Base-by-base conservation (phyloP, 176 grass and related monocot species). In the Hyparrhenia diplandra region DNA sequence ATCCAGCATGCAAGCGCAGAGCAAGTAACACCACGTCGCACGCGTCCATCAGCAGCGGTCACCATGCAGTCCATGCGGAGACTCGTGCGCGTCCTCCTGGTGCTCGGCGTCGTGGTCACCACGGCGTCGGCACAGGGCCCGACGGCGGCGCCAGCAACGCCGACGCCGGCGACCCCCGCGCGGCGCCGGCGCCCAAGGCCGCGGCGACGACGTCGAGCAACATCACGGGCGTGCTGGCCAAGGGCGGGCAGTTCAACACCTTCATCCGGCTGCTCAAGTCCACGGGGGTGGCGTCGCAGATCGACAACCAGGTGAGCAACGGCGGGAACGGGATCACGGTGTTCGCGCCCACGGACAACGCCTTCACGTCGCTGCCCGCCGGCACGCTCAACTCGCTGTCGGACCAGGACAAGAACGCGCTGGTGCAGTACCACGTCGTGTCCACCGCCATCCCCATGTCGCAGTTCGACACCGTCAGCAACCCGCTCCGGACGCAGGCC, bases 241-340 rank as follows among this genome's bases (percentile, higher is more conserved):
- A 99, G 89, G 90, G 82, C 13, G 93, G 97, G 51, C 93, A 99
- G 83, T 99, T 83, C 90, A 85, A 74, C 29, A 95, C 88, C 4
- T 78, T 99, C 61, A 78, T 99, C 73, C 90, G 97, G 25, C 89
- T 99, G 31, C 60, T 99, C 1, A 77, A 25, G 20, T 83, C 90
- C 3, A 99, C 97, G 8, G 87, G 89, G 63, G 76, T 85, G 17
- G 85, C 75, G 25, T 29, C 78, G 59, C 97, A 99, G 88, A 95
- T 99, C 83, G 86, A 95, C 93, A 99, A 91, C 88, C 90, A 99
- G 90, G 79, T 99, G 13, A 88, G 83, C 90, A 93, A 87, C 87
- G 90, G 87, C 29, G 82, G 92, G 18, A 80, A 67, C 67, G 97
- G 97, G 18, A 16, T 99, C 14, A 99, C 97, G 67, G 73, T 99